Percentiles rank a stretch among this genome's conserved stretches.
Evolutionary conservation across 352 stramenopile genomes (phyloP).

Genomic region (Phytophthora cryptogea): DNA sequence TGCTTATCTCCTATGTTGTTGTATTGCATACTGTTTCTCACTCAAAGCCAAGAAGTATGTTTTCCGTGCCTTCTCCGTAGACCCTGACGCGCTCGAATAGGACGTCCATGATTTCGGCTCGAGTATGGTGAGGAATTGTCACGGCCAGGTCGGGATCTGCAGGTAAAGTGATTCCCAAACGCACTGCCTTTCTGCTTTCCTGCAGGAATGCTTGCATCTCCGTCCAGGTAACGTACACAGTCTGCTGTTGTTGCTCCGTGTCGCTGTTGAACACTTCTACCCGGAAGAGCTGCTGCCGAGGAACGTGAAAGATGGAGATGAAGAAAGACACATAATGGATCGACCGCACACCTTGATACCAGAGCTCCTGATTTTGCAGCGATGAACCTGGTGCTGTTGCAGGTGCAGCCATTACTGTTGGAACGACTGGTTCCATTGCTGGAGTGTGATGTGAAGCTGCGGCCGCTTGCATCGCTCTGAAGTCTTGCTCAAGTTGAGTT

Average conservation of each 20-base stretch:
- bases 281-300: slow-evolving; percentile 66
- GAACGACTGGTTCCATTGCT: slow-evolving; percentile 12
- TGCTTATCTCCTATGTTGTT: slow-evolving; percentile 12
- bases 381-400: slow-evolving; percentile 27
- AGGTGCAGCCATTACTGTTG: slow-evolving; percentile 11
- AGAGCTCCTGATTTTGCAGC: slow-evolving; percentile 57
- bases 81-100: slow-evolving; percentile 68
- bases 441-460: slow-evolving; percentile 12
- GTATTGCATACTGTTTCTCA: slow-evolving; percentile 27
- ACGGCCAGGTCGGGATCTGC: slow-evolving; percentile 23
- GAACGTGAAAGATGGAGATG: slow-evolving; percentile 70
- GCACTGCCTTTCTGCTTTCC: slow-evolving; percentile 47
- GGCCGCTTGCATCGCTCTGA: slow-evolving; percentile 38
- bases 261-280: slow-evolving; percentile 85
- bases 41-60: slow-evolving; percentile 68
- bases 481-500: slow-evolving; percentile 54
- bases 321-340: slow-evolving; percentile 73
- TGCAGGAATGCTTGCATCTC: slow-evolving; percentile 65
- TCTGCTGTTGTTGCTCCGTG: slow-evolving; percentile 75
- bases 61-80: slow-evolving; percentile 52
- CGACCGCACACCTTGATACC: slow-evolving; percentile 71
- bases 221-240: slow-evolving; percentile 66
- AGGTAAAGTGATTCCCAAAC: slow-evolving; percentile 25
- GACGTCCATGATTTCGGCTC: slow-evolving; percentile 54
- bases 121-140: slow-evolving; percentile 22